These are phyloP conservation scores for Cladophialophora carrionii DNA, from an alignment of 2,329 filamentous ascomycete genomes.

Conservation along the genomic window DNA sequence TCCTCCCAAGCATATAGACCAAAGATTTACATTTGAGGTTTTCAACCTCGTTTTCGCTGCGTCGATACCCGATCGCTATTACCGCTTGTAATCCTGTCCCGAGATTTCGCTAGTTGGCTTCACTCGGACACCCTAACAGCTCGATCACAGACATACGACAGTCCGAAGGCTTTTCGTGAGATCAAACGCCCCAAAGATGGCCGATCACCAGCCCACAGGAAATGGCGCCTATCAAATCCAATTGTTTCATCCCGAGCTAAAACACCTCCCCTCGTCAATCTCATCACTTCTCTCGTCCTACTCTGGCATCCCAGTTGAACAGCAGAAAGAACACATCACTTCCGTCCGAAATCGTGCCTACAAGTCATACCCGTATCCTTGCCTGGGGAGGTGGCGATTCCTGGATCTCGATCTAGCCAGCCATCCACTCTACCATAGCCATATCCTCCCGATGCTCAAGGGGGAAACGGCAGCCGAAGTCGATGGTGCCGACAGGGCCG, in stretches of 20 bases:
- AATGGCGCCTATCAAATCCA: neutral
- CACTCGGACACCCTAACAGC: neutral
- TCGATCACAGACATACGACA: neutral
- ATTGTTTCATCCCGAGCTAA: slow-evolving; percentile 26
- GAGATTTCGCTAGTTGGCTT: neutral
- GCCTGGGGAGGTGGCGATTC: slow-evolving; percentile 51
- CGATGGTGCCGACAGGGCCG: neutral
- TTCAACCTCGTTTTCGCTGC: neutral
- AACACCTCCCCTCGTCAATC: slow-evolving; percentile 25
- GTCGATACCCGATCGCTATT: neutral
- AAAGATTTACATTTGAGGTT: neutral
- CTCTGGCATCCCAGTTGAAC: slow-evolving; percentile 27
- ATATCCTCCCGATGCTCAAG: slow-evolving; percentile 35
- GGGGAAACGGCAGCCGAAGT: neutral
- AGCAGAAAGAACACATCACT: slow-evolving; percentile 34
- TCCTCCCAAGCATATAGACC: neutral
- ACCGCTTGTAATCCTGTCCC: neutral
- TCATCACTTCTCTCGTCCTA: slow-evolving; percentile 31
- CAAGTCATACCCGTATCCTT: slow-evolving; percentile 47
- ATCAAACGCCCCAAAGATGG: neutral
- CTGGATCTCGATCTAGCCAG: slow-evolving; percentile 47
- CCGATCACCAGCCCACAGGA: neutral
- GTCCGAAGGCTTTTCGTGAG: neutral
- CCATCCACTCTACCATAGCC: slow-evolving; percentile 41
- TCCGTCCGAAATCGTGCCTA: slow-evolving; percentile 39